Base-by-base conservation (phyloP, 495 filamentous ascomycete genomes). In the Aspergillus diversus region DNA sequence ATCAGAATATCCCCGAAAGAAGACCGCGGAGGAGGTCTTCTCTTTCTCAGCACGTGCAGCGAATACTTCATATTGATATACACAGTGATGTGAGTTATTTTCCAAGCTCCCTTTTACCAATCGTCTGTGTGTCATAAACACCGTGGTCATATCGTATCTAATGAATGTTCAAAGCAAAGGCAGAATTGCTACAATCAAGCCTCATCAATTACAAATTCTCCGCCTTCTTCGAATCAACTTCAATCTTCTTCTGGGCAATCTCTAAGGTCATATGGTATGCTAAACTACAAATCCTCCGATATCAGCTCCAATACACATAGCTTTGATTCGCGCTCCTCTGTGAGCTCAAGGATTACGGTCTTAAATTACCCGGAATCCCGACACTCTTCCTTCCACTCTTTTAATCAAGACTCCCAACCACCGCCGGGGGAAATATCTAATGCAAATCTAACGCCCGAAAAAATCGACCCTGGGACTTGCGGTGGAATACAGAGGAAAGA, bases 21-120 rank as follows among this genome's bases (percentile, higher is more conserved):
- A 70, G 69, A 35, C 58, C 61, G 60, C 71, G 73, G 17, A 68
- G 74, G 71, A 11, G 15, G 9, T 71, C 70, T 13, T 79, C 75
- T 11, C 64, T 79, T 61, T 69, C 77, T 7, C 67, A 72, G 51
- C 74, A 75, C 16, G 64, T 79, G 27, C 74, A 77, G 42, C 77
- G 77, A 13, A 67, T 73, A 13, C 64, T 79, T 11, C 65, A 68
- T 52, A 54, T 67, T 7, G 75, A 75, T 56, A 72, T 65, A 47
- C 49, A 63, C 13, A 63, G 55, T 5, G 71, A 72, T 63, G 77
- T 76, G 60, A 63, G 72, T 59, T 50, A 15, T 49, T 33, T 57
- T 54, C 21, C 21, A 27, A 33, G 46, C 27, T 53, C 12, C 27
- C 7, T 53, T 34, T 21, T 37, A 33, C 16, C 48, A 35, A 16